These are phyloP conservation scores for Nothophytophthora sp. DNA, from an alignment of 352 stramenopile genomes.

Conservation along the genomic window DNA sequence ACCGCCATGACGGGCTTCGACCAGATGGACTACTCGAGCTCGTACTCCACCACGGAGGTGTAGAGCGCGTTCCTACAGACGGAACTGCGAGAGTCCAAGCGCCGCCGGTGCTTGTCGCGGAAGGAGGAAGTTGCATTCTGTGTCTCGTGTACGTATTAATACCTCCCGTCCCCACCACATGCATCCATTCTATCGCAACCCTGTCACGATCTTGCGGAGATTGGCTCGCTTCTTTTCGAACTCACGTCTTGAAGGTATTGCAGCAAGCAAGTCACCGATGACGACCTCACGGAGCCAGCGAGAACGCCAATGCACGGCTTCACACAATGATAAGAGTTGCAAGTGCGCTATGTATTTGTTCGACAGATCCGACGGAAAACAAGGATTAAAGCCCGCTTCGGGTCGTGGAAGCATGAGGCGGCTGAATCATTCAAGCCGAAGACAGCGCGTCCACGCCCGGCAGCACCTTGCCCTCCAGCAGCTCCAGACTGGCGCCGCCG, in stretches of 20 bases:
- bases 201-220: too few species aligned
- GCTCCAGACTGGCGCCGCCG: slow-evolving; percentile 95
- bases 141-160: slow-evolving; percentile 38
- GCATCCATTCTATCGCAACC: slow-evolving; percentile 14
- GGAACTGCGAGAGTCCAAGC: too few species aligned
- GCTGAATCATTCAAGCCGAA: slow-evolving; percentile 42
- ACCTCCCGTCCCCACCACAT: slow-evolving; percentile 22
- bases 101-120: too few species aligned
- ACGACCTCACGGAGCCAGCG: neutral
- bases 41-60: slow-evolving; percentile 74
- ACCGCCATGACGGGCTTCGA: slow-evolving; percentile 81
- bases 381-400: slow-evolving; percentile 29
- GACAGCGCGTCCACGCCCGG: slow-evolving; percentile 97
- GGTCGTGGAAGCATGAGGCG: slow-evolving; percentile 14
- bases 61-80: too few species aligned
- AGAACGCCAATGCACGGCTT: neutral
- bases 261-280: too few species aligned
- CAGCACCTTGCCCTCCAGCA: slow-evolving; percentile 98
- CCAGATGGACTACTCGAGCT: slow-evolving; percentile 72
- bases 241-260: too few species aligned
- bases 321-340: neutral
- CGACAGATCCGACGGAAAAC: slow-evolving; percentile 20
- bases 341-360: slow-evolving; percentile 19
- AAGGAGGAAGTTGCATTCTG: slow-evolving; percentile 26
- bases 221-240: too few species aligned